phyloP scores from a whole-genome alignment of 257 asterid genomes.

The Petunia axillaris region DNA sequence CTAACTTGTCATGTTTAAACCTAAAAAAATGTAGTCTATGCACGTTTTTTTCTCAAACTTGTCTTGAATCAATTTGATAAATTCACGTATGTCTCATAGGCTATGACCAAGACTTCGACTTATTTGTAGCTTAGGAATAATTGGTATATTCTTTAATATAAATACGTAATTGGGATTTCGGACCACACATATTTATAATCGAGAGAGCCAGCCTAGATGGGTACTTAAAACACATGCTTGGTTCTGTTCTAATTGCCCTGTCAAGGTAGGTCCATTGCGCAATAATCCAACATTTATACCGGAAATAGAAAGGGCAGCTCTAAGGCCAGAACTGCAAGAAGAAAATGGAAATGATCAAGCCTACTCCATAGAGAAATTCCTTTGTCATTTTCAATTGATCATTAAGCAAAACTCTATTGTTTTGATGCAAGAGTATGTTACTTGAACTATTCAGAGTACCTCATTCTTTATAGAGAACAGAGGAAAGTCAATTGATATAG shows the following conservation, averaged over 20 bases:
- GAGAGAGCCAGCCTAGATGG: not conserved
- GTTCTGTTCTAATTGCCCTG: not conserved
- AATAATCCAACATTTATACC: not conserved
- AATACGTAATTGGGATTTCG: not conserved
- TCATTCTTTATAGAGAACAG: not conserved
- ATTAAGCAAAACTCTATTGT: not conserved
- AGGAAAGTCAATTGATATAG: conserved; percentile 9
- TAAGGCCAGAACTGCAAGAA: not conserved
- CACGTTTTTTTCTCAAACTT: too few relatives aligned
- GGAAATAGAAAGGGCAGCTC: not conserved
- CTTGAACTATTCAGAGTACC: not conserved
- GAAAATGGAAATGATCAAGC: not conserved
- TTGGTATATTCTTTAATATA: too few relatives aligned
- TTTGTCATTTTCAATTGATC: not conserved
- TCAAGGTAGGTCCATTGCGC: not conserved
- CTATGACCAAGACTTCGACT: too few relatives aligned
- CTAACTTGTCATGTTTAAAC: too few relatives aligned
- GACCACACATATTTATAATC: not conserved
- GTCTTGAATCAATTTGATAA: too few relatives aligned
- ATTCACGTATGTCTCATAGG: too few relatives aligned
- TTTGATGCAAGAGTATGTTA: not conserved
- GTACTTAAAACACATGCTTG: not conserved
- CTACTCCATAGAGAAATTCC: not conserved
- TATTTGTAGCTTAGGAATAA: too few relatives aligned
- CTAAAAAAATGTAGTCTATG: too few relatives aligned